A percentile compares a stretch with the other conserved stretches of the same genome.
phyloP scores from a whole-genome alignment of 495 filamentous ascomycete species.

The Talaromyces stipitatus region DNA sequence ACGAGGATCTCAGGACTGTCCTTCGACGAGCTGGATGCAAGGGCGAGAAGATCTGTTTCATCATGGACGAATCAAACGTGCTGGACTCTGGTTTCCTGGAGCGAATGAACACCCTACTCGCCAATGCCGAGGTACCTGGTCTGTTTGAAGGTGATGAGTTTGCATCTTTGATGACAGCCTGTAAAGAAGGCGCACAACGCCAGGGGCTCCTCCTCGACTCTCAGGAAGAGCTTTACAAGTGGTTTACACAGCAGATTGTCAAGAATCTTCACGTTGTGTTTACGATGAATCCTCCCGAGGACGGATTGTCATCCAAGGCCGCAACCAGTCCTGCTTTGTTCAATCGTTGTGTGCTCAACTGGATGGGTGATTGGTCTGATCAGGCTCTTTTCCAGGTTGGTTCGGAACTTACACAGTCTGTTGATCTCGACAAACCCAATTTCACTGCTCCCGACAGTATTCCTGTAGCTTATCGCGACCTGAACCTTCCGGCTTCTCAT shows the following conservation, averaged over 20 bases:
- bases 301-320: constrained; percentile 88
- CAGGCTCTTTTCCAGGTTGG: constrained; percentile 98
- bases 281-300: constrained; percentile 99
- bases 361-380: constrained; percentile 99
- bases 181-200: constrained; percentile 94
- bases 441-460: constrained; percentile 86
- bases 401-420: constrained; percentile 87
- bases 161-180: constrained; percentile 93
- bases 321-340: constrained; percentile 96
- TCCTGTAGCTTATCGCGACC: constrained; percentile 80
- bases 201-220: constrained; percentile 93
- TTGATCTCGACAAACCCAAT: constrained; percentile 83
- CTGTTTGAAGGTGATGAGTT: constrained; percentile 97
- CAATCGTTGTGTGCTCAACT: constrained; percentile 98
- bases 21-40: constrained; percentile 92
- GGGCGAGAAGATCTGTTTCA: constrained; percentile 99
- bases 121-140: constrained; percentile 96
- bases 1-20: constrained; percentile 91
- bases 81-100: constrained; percentile 97
- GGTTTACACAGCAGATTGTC: constrained; percentile 98
- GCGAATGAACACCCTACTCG: constrained; percentile 96
- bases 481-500: constrained; percentile 78
- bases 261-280: constrained; percentile 99
- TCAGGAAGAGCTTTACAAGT: constrained; percentile 97
- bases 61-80: constrained; percentile 99